A percentile compares a stretch with the other conserved stretches of the same genome.
phyloP scores from a whole-genome alignment of 75 land plant species.

The Cryptomeria japonica region DNA sequence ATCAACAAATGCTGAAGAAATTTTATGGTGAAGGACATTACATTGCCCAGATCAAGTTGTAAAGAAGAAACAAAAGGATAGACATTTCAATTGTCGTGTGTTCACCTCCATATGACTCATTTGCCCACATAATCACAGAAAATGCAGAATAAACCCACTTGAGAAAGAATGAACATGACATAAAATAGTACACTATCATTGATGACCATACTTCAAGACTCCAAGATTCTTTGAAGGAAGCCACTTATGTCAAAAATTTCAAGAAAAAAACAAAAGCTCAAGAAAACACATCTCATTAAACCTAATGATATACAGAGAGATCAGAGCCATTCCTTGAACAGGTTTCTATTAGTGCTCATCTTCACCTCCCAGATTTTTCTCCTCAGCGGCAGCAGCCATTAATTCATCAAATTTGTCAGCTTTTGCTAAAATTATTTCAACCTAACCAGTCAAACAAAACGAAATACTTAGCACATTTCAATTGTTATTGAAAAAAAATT shows the following conservation, averaged over 20 bases:
- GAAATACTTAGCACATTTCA: not conserved
- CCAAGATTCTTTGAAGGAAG: not conserved
- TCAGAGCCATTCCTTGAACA: not conserved
- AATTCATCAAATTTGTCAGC: constrained; percentile 77
- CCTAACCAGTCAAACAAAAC: not conserved
- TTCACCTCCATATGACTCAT: not conserved
- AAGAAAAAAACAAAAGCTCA: not conserved
- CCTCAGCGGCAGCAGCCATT: constrained; percentile 73
- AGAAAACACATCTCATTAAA: constrained; percentile 7
- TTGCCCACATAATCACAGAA: not conserved
- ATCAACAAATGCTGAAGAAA: not conserved
- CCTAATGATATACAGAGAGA: constrained; percentile 7
- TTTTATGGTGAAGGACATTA: not conserved
- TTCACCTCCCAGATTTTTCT: constrained; percentile 45
- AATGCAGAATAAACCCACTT: not conserved
- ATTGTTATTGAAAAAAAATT: not conserved
- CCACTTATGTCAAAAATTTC: not conserved
- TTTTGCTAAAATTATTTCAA: constrained; percentile 62
- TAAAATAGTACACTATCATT: constrained; percentile 2
- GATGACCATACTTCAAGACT: not conserved
- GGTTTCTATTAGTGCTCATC: constrained; percentile 27
- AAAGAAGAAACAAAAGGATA: not conserved
- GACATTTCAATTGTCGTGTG: not conserved
- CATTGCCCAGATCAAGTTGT: not conserved
- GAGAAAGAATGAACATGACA: not conserved